Evolutionary conservation across 2,329 filamentous ascomycete genomes (phyloP).

Genomic region (Pseudogymnoascus sp.): DNA sequence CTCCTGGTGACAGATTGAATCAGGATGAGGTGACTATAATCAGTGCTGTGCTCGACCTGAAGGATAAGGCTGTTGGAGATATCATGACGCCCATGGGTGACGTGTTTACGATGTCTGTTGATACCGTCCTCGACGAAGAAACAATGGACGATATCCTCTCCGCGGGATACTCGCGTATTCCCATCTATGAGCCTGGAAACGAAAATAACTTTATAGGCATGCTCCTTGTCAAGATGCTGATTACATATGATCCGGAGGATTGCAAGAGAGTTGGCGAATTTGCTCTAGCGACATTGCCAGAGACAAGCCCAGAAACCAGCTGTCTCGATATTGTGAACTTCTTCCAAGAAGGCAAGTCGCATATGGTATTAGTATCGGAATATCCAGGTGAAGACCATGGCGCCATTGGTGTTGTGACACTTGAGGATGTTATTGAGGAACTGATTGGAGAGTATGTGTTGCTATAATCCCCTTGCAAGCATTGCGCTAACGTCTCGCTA

Average conservation of each 20-base stretch:
- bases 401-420: conserved; percentile 83
- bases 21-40: conserved; percentile 99
- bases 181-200: conserved; percentile 82
- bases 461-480: not conserved
- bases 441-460: conserved; percentile 83
- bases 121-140: conserved; percentile 82
- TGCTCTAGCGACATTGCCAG: conserved; percentile 83
- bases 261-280: conserved; percentile 81
- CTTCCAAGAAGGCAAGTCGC: conserved; percentile 98
- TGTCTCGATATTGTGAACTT: conserved; percentile 99
- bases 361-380: conserved; percentile 95
- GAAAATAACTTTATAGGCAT: conserved; percentile 88
- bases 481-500: conserved; percentile 21
- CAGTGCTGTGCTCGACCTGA: conserved; percentile 89
- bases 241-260: conserved; percentile 97
- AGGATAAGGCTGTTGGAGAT: conserved; percentile 86
- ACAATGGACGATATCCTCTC: conserved; percentile 93
- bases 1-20: conserved; percentile 77
- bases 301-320: conserved; percentile 90
- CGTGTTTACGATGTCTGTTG: conserved; percentile 93
- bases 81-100: conserved; percentile 99
- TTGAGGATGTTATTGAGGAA: conserved; percentile 98
- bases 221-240: conserved; percentile 96
- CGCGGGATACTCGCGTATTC: conserved; percentile 91
- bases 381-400: conserved; percentile 82